phyloP scores from a whole-genome alignment of 2,329 filamentous ascomycete genomes.

The Simplicillium aogashimaense region DNA sequence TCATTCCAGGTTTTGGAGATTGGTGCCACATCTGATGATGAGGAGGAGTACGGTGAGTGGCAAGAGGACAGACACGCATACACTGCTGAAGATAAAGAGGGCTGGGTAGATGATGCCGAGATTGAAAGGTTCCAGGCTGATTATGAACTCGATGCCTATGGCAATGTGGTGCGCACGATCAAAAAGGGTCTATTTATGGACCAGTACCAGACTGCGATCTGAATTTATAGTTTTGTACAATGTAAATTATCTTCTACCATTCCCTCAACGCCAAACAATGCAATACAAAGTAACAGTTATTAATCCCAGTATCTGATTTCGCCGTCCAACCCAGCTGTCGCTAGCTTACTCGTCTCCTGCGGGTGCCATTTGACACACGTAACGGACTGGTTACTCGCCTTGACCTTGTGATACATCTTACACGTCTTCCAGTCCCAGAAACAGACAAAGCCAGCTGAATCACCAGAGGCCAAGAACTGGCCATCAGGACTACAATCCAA shows the following conservation, averaged over 20 bases:
- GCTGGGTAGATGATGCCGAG: background rate
- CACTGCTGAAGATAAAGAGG: background rate
- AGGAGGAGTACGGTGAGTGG: conserved; percentile 31
- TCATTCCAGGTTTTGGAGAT: conserved; percentile 35
- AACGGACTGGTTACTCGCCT: conserved; percentile 71
- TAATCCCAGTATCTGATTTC: conserved; percentile 91
- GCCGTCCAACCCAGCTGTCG: conserved; percentile 82
- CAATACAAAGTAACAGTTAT: conserved; percentile 4
- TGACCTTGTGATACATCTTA: conserved; percentile 97
- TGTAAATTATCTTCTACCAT: conserved; percentile 1
- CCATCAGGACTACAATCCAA: conserved; percentile 83
- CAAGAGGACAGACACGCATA: conserved; percentile 17
- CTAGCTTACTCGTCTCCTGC: conserved; percentile 92
- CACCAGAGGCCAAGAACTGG: conserved; percentile 79
- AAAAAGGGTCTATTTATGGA: conserved; percentile 8
- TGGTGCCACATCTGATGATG: conserved; percentile 28
- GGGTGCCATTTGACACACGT: conserved; percentile 93
- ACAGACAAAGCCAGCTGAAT: conserved; percentile 80
- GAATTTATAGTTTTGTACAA: background rate
- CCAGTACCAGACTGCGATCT: conserved; percentile 5
- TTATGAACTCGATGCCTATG: background rate
- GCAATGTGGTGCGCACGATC: background rate
- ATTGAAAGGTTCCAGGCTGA: no score
- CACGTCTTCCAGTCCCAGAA: conserved; percentile 99
- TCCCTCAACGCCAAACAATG: conserved; percentile 1